Conservation (phyloP, 257 asterid species). For the Lithospermum erythrorhizon region DNA sequence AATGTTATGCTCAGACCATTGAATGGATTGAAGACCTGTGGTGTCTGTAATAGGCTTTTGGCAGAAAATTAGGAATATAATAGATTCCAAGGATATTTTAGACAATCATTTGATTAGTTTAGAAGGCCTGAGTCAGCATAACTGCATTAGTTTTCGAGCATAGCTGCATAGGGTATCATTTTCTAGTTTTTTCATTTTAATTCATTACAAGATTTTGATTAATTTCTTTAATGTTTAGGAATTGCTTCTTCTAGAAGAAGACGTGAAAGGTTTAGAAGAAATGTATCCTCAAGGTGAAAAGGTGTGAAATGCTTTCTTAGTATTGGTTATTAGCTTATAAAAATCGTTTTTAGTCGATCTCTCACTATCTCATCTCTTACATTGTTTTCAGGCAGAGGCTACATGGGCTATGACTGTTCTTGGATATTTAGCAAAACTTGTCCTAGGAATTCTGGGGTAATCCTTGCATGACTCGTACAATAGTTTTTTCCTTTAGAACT, state of each 20-base stretch:
- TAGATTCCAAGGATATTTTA: no score
- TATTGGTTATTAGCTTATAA: background rate
- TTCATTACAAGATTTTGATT: background rate
- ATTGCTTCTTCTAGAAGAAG: conserved; percentile 89
- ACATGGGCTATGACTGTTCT: conserved; percentile 96
- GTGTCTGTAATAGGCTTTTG: no score
- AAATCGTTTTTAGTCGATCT: background rate
- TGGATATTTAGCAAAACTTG: conserved; percentile 83
- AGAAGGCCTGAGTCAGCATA: no score
- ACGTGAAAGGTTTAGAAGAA: conserved; percentile 88
- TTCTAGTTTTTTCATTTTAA: background rate
- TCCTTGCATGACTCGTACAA: background rate
- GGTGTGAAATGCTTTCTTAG: conserved; percentile 30
- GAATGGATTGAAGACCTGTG: no score
- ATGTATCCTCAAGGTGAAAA: conserved; percentile 99
- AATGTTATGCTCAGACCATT: no score
- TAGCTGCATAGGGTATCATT: no score
- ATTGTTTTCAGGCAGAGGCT: conserved; percentile 68
- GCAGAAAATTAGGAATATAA: no score
- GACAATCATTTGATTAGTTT: no score
- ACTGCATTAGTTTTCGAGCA: no score
- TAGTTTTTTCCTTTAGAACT: background rate
- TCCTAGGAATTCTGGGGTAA: conserved; percentile 82
- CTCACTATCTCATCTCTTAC: background rate
- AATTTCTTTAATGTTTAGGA: conserved; percentile 38